Conservation (phyloP, 2,329 filamentous ascomycete genomes). For the Torrubiella hemipterigena region DNA sequence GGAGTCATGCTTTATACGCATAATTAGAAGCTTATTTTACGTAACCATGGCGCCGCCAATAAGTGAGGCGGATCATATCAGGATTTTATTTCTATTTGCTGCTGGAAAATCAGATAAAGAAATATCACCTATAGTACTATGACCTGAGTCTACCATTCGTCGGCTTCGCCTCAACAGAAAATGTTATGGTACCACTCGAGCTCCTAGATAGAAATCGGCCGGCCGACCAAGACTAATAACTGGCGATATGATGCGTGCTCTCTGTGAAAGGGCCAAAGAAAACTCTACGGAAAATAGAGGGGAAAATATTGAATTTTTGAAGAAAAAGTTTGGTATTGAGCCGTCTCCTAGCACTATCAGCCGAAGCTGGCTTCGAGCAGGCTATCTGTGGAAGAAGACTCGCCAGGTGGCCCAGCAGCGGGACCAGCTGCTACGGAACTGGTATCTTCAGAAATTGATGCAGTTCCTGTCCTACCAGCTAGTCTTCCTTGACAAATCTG, state of each 20-base stretch:
- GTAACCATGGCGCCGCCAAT: slow-evolving; percentile 14
- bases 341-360: not conserved
- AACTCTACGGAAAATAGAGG: not conserved
- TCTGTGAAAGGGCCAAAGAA: not conserved
- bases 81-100: not conserved
- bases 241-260: not conserved
- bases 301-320: not conserved
- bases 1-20: too few relatives aligned
- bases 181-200: not conserved
- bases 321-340: not conserved
- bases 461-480: not conserved
- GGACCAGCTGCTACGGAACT: not conserved
- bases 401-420: not conserved
- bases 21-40: too few relatives aligned
- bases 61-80: not conserved
- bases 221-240: not conserved
- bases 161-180: not conserved
- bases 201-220: not conserved
- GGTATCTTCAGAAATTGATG: not conserved
- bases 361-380: not conserved
- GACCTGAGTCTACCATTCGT: not conserved
- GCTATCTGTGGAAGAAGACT: slow-evolving; percentile 1
- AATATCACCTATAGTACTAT: not conserved
- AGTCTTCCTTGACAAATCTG: not conserved
- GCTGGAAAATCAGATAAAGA: not conserved